phyloP scores from a whole-genome alignment of 345 rosid species.

The Populus ilicifolia region DNA sequence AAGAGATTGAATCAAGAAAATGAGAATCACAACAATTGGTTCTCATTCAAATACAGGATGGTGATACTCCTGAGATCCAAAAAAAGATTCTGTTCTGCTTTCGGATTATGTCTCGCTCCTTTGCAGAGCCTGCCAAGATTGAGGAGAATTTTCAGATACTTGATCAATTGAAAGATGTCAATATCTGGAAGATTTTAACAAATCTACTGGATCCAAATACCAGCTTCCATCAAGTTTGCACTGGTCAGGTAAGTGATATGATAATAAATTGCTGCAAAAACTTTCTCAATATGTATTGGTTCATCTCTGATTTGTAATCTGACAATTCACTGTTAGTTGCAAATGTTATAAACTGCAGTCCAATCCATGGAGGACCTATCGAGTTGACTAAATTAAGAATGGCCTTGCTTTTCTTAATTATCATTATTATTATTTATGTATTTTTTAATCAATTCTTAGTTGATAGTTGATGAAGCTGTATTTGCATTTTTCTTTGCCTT shows the following conservation, averaged over 20 bases:
- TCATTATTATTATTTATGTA: background rate
- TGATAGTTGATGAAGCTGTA: background rate
- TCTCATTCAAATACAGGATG: slow-evolving; percentile 51
- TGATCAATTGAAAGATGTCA: slow-evolving; percentile 91
- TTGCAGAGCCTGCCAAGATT: slow-evolving; percentile 74
- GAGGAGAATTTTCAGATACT: slow-evolving; percentile 88
- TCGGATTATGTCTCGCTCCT: slow-evolving; percentile 80
- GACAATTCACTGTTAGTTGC: background rate
- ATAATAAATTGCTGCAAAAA: slow-evolving; percentile 3
- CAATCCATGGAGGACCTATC: background rate
- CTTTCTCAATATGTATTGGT: background rate
- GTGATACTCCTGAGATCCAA: slow-evolving; percentile 76
- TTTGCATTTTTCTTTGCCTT: background rate
- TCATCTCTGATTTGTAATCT: background rate
- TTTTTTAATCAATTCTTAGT: background rate
- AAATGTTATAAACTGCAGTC: background rate
- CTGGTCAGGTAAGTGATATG: slow-evolving; percentile 56
- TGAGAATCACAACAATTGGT: slow-evolving; percentile 13
- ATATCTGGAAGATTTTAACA: slow-evolving; percentile 80
- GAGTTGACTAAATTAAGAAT: background rate
- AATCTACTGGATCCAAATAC: slow-evolving; percentile 70
- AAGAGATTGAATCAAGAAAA: slow-evolving; percentile 8
- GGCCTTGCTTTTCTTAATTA: background rate
- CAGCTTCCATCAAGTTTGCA: slow-evolving; percentile 53
- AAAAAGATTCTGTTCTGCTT: slow-evolving; percentile 74